phyloP scores from a whole-genome alignment of 2,329 filamentous ascomycete species.

The Calonectria pteridis region DNA sequence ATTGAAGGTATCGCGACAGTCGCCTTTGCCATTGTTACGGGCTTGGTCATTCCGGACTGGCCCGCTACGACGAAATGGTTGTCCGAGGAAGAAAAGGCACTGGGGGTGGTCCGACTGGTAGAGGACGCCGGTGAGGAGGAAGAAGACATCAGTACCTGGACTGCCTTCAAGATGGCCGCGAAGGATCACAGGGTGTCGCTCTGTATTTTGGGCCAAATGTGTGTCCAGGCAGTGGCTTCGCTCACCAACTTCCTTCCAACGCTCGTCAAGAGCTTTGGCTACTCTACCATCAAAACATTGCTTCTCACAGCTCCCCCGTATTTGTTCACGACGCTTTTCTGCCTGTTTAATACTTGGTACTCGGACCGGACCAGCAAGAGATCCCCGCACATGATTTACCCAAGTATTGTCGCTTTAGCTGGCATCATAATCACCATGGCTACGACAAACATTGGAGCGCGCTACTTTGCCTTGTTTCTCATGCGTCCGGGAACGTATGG shows the following conservation, averaged over 20 bases:
- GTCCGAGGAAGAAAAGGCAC: slow-evolving; percentile 22
- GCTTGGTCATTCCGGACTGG: slow-evolving; percentile 28
- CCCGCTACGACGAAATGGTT: slow-evolving; percentile 29
- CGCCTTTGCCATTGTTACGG: slow-evolving; percentile 20
- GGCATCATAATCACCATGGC: slow-evolving; percentile 34
- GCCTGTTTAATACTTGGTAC: slow-evolving; percentile 47
- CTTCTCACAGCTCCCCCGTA: slow-evolving; percentile 47
- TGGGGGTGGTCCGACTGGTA: slow-evolving; percentile 23
- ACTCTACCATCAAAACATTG: slow-evolving; percentile 42
- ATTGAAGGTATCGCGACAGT: slow-evolving; percentile 27
- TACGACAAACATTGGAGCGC: slow-evolving; percentile 33
- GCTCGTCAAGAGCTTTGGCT: slow-evolving; percentile 46
- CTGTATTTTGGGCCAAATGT: slow-evolving; percentile 44
- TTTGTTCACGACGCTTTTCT: slow-evolving; percentile 44
- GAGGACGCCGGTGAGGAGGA: slow-evolving; percentile 32
- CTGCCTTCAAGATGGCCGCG: slow-evolving; percentile 44
- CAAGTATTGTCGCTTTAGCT: slow-evolving; percentile 17
- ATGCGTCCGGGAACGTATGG: slow-evolving; percentile 36
- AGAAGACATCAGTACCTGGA: slow-evolving; percentile 34
- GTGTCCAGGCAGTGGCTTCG: slow-evolving; percentile 46
- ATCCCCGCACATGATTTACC: slow-evolving; percentile 31
- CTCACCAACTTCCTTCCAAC: slow-evolving; percentile 50
- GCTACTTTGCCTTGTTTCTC: slow-evolving; percentile 40
- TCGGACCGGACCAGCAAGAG: slow-evolving; percentile 44
- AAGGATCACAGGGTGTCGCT: slow-evolving; percentile 45